Evolutionary conservation across 352 stramenopile species (phyloP), one percentile per base, ranked within the genome.

Genomic region (Thalassiosira hispida): DNA sequence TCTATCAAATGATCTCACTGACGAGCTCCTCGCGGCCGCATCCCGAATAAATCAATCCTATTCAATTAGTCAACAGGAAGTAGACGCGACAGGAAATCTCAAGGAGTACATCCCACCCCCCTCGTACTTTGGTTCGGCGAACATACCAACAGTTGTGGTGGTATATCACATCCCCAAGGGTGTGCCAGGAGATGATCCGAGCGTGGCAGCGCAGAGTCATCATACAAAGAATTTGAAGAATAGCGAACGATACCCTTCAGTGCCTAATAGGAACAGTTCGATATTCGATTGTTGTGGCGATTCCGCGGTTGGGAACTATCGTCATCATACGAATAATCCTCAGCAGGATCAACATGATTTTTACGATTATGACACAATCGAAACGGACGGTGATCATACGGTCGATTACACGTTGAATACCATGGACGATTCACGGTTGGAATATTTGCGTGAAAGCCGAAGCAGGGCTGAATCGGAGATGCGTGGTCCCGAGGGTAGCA

Each of bases 21-120:
- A 59, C 23, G 65, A 74, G 6, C 18, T 55, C n/a, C 56, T 74
- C 42, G 31, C 27, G 18, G 35, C 33, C 1, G 31, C 47, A 22
- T 47, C 23, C 18, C 16, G 18, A n/a, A 31, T 67, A 18, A 64
- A 73, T 46, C 49, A 53, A 31, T 75, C 53, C 7, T 75, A 75
- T 46, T 75, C 66, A 9, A 75, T 75, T 20, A 59, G 33, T 33
- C 66, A 75, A 33, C 66, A 75, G 29, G 66, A 75, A 29, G 53
- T 75, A 27, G 66, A 75, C 27, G 38, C 53, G 35, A 75, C 66
- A 0, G 66, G 66, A 0, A 31, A 74, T 46, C 20, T 49, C 22
- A 75, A 75, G 66, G 66, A 75, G 53, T 75, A 75, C 18, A 75
- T 75, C 25, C 53, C 66, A 35, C 66, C 66, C 27, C 40, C 66